These are phyloP conservation scores for Rheum nobile DNA, from an alignment of 148 eudicot genomes.

Conservation along the genomic window DNA sequence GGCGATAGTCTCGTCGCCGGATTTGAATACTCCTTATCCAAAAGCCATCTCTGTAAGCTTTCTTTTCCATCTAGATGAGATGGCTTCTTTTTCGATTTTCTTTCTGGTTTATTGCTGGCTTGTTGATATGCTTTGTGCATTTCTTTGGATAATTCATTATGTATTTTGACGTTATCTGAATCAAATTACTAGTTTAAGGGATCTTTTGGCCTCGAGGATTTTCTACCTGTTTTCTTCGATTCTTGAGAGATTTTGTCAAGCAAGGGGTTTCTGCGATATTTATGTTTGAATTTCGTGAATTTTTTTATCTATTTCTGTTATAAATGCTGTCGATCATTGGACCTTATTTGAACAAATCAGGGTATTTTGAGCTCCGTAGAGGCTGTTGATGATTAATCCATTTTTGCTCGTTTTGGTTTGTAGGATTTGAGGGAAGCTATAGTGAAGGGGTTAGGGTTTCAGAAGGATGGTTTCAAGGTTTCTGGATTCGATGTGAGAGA, in stretches of 20 bases:
- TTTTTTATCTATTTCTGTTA: too few relatives aligned
- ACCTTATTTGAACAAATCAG: too few relatives aligned
- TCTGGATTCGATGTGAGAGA: slow-evolving; percentile 40
- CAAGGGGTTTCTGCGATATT: not conserved
- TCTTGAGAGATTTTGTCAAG: not conserved
- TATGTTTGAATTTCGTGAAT: too few relatives aligned
- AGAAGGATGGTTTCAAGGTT: slow-evolving; percentile 33
- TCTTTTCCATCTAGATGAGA: not conserved
- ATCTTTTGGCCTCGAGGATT: not conserved
- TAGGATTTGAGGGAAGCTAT: slow-evolving; percentile 59
- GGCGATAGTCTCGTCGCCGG: slow-evolving; percentile 29
- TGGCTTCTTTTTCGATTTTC: not conserved
- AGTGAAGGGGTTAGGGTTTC: slow-evolving; percentile 41
- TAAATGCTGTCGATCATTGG: too few relatives aligned
- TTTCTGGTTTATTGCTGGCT: not conserved
- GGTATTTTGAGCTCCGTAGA: not conserved
- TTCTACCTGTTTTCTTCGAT: not conserved
- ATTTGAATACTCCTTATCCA: slow-evolving; percentile 26
- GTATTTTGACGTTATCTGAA: not conserved
- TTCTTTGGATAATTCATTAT: not conserved
- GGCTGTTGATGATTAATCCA: not conserved
- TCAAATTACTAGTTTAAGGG: not conserved
- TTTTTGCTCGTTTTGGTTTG: not conserved
- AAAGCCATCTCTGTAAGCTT: slow-evolving; percentile 48
- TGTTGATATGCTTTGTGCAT: not conserved